Conservation (phyloP, 176 grass and related monocot species). For the Musa itinerans region DNA sequence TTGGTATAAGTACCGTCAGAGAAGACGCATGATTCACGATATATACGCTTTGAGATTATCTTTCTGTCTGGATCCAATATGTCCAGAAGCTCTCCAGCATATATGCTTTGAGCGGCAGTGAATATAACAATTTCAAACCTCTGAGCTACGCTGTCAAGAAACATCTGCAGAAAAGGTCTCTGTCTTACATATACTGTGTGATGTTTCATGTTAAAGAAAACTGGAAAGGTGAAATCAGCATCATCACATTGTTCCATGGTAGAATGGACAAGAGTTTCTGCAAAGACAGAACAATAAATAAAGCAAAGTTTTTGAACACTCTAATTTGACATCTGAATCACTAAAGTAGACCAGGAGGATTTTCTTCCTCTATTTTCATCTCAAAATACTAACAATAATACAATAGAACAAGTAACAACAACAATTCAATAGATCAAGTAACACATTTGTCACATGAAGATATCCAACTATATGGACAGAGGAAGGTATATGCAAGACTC, state of each 20-base stretch:
- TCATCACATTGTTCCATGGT: conserved; percentile 59
- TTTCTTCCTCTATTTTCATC: background rate
- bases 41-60: conserved; percentile 61
- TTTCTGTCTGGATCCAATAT: conserved; percentile 74
- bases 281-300: conserved; percentile 3
- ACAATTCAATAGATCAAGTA: background rate
- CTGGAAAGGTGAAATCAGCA: conserved; percentile 71
- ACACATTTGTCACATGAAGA: background rate
- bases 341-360: background rate
- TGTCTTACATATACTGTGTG: conserved; percentile 82
- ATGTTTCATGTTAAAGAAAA: conserved; percentile 80
- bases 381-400: background rate
- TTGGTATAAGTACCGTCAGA: conserved; percentile 89
- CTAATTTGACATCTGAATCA: background rate
- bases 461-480: background rate
- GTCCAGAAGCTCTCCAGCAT: conserved; percentile 85
- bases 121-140: conserved; percentile 92
- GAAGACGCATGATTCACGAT: conserved; percentile 91
- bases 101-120: conserved; percentile 91
- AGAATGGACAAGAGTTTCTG: conserved; percentile 98
- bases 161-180: conserved; percentile 73
- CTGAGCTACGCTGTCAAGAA: conserved; percentile 69
- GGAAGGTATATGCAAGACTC: conserved; percentile 1
- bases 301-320: background rate
- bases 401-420: background rate